Evolutionary conservation across 345 rosid species (phyloP).

Genomic region (Gossypium arboreum): DNA sequence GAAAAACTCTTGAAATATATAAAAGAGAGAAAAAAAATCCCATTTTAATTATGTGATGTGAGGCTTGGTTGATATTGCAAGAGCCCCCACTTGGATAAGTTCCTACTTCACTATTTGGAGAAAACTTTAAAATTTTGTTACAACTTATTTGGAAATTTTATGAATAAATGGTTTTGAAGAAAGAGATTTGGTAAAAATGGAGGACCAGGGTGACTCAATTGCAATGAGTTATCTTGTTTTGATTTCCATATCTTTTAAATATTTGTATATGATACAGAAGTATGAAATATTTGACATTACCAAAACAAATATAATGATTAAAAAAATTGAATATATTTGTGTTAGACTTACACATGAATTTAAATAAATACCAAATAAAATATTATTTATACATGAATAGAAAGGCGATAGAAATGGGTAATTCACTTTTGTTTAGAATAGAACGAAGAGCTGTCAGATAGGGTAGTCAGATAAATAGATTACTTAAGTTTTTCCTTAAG

Average conservation of each 20-base stretch:
- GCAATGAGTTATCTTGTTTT: not conserved
- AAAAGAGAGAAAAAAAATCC: not conserved
- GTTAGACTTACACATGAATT: not conserved
- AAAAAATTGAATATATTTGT: no score
- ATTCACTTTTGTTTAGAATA: no score
- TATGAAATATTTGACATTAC: no score
- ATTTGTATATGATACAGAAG: no score
- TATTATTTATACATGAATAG: not conserved
- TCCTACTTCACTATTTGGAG: not conserved
- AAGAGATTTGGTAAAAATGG: no score
- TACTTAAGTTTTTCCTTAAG: not conserved
- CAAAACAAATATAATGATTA: no score
- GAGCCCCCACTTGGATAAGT: not conserved
- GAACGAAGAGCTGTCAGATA: no score
- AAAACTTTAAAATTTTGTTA: not conserved
- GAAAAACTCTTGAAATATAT: not conserved
- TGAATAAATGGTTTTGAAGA: not conserved
- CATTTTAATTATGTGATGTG: not conserved
- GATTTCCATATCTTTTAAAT: no score
- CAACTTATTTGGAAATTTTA: not conserved
- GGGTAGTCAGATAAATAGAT: no score
- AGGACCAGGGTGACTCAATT: not conserved
- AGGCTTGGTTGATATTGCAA: not conserved
- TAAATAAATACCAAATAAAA: not conserved
- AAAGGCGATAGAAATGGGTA: no score